Base-by-base conservation (phyloP, 495 filamentous ascomycete genomes). In the Xylaria intraflava region DNA sequence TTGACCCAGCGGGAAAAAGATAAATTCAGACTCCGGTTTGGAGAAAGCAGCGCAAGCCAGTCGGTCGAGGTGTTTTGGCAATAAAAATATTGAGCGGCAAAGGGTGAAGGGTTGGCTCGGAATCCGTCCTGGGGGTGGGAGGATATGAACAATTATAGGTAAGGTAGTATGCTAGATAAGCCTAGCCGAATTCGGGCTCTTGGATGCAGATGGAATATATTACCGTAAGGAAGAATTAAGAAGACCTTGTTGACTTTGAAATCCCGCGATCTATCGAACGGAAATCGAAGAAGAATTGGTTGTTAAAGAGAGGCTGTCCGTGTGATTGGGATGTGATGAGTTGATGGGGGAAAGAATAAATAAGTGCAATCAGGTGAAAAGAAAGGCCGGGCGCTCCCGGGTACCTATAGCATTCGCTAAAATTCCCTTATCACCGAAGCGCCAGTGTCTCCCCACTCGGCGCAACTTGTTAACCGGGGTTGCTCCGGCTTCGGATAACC, bases 401-500 rank as follows among this genome's bases (percentile, higher is more conserved):
- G 17, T 55, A 40, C 39, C 24, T 53, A 53, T 53, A 53, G 26
- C 43, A 16, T n/a, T 49, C 3, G 35, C 7, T 30, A 23, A 26
- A 35, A 19, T 12, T 33, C 35, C 40, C 38, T 47, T 54, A 54
- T 54, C 51, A 43, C 51, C 51, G 44, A 54, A 23, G 17, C 35
- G 33, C 51, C 43, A 46, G 9, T 19, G 11, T 29, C 12, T 27
- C 12, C 16, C 49, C 20, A 36, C 42, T 16, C 19, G 19, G 23
- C 41, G 30, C 19, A 11, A 17, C 1, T 17, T 26, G n/a, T n/a
- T n/a, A n/a, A 19, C 52, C 29, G 52, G 52, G 52, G 26, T n/a
- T 35, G 35, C 9, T 36, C 38, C 52, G 52, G 52, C 45, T 55
- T 55, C 52, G 52, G 52, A 55, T 35, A 29, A 29, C 4, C 27